phyloP scores from a whole-genome alignment of 2,329 filamentous ascomycete genomes.

The Talaromyces sp. region DNA sequence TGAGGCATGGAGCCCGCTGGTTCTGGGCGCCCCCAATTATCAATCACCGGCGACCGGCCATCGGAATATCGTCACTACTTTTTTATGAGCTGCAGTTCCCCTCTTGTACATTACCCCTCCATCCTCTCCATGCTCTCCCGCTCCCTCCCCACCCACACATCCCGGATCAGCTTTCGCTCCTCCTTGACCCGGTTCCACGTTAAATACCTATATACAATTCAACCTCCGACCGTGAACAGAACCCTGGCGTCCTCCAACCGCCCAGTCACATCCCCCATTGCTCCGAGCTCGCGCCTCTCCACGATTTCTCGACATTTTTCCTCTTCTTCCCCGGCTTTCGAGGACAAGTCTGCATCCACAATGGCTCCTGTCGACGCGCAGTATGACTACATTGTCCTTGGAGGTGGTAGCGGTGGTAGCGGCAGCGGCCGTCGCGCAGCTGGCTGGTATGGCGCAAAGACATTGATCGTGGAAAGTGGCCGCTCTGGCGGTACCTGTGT shows the following conservation, averaged over 20 bases:
- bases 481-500: slow-evolving; percentile 55
- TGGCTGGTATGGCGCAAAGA: slow-evolving; percentile 57
- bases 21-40: slow-evolving; percentile 7
- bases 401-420: slow-evolving; percentile 57
- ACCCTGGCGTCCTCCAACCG: slow-evolving; percentile 31
- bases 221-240: slow-evolving; percentile 18
- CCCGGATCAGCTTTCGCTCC: slow-evolving; percentile 27
- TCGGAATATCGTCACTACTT: slow-evolving; percentile 19
- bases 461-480: slow-evolving; percentile 54
- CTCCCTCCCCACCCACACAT: slow-evolving; percentile 20
- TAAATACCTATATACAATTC: slow-evolving; percentile 16
- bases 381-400: slow-evolving; percentile 60
- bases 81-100: slow-evolving; percentile 10
- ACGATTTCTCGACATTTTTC: slow-evolving; percentile 47
- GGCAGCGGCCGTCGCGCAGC: slow-evolving; percentile 53
- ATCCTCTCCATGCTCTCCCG: slow-evolving; percentile 30
- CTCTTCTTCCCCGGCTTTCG: slow-evolving; percentile 25
- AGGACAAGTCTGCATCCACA: slow-evolving; percentile 26
- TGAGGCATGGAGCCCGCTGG: neutral
- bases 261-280: slow-evolving; percentile 14
- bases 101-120: slow-evolving; percentile 17
- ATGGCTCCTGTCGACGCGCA: slow-evolving; percentile 53
- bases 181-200: slow-evolving; percentile 14
- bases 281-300: slow-evolving; percentile 37
- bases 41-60: neutral